Evolutionary conservation across 2,329 filamentous ascomycete genomes (phyloP).

Genomic region (Aspergillus pseudoviridinutans): DNA sequence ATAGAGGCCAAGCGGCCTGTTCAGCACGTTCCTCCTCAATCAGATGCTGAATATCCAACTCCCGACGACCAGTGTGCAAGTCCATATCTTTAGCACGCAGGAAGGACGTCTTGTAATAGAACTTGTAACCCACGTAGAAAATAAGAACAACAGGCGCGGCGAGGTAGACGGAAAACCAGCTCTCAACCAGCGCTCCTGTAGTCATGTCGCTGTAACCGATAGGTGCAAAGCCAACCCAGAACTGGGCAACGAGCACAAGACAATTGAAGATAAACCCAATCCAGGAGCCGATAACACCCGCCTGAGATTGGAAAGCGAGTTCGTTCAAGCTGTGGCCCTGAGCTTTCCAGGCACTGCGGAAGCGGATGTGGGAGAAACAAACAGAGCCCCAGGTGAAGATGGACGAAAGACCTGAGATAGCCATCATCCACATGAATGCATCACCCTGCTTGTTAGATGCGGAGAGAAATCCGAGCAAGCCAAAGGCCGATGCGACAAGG

Average conservation of each 20-base stretch:
- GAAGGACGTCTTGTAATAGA: constrained; percentile 66
- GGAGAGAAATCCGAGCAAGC: constrained; percentile 74
- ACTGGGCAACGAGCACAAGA: constrained; percentile 74
- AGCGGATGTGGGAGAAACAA: constrained; percentile 87
- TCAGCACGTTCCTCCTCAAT: constrained; percentile 78
- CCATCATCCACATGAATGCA: constrained; percentile 76
- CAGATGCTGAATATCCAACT: constrained; percentile 75
- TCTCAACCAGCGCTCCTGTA: constrained; percentile 49
- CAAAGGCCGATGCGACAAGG: constrained; percentile 60
- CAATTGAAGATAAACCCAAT: constrained; percentile 71
- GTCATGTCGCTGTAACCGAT: constrained; percentile 53
- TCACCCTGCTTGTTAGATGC: constrained; percentile 56
- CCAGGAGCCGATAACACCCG: constrained; percentile 76
- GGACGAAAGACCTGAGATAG: constrained; percentile 67
- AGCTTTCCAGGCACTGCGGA: constrained; percentile 72
- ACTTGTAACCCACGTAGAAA: constrained; percentile 70
- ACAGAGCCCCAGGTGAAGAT: constrained; percentile 80
- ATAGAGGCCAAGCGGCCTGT: constrained; percentile 64
- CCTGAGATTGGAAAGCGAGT: constrained; percentile 75
- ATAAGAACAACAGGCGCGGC: constrained; percentile 54
- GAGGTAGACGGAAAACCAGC: constrained; percentile 65
- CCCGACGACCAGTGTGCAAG: constrained; percentile 75
- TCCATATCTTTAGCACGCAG: constrained; percentile 74
- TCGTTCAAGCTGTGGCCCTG: constrained; percentile 69
- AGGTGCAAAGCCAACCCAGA: constrained; percentile 82